phyloP scores from a whole-genome alignment of 1,284 basidiomycete genomes.

The Stereum hirsutum region DNA sequence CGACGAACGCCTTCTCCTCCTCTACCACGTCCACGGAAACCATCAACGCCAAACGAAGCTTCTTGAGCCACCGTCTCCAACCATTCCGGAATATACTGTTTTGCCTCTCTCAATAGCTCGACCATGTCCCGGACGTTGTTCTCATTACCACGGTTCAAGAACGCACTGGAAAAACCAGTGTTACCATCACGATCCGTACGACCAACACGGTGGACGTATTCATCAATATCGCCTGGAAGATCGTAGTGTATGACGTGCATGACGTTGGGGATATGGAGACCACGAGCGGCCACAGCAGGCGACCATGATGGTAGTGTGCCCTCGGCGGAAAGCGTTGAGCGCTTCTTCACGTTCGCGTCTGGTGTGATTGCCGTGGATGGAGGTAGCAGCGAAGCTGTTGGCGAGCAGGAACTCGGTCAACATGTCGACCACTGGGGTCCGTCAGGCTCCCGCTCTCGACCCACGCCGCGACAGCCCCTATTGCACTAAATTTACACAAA shows the following conservation, averaged over 20 bases:
- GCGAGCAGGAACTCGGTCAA: conserved; percentile 92
- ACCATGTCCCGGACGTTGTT: conserved; percentile 90
- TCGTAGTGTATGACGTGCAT: conserved; percentile 99
- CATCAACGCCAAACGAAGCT: conserved; percentile 60
- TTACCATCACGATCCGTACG: conserved; percentile 99
- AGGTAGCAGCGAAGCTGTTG: conserved; percentile 84
- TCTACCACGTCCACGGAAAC: conserved; percentile 47
- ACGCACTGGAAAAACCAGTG: conserved; percentile 90
- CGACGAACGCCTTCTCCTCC: conserved; percentile 48
- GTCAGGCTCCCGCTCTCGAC: no score
- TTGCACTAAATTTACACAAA: no score
- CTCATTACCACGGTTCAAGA: conserved; percentile 90
- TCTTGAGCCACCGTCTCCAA: conserved; percentile 84
- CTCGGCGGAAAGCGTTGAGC: conserved; percentile 91
- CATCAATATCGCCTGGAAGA: conserved; percentile 97
- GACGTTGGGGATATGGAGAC: conserved; percentile 99
- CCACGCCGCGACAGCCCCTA: no score
- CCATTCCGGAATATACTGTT: conserved; percentile 95
- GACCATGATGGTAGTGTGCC: conserved; percentile 93
- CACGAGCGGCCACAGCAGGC: conserved; percentile 98
- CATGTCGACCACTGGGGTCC: conserved; percentile 99
- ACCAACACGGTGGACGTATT: conserved; percentile 97
- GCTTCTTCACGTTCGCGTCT: conserved; percentile 97
- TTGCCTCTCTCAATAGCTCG: conserved; percentile 92
- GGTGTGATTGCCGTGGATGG: conserved; percentile 96